Evolutionary conservation across 2,329 filamentous ascomycete species (phyloP), one percentile per base, ranked within the genome.

Genomic region (Blastomyces emzantsi): DNA sequence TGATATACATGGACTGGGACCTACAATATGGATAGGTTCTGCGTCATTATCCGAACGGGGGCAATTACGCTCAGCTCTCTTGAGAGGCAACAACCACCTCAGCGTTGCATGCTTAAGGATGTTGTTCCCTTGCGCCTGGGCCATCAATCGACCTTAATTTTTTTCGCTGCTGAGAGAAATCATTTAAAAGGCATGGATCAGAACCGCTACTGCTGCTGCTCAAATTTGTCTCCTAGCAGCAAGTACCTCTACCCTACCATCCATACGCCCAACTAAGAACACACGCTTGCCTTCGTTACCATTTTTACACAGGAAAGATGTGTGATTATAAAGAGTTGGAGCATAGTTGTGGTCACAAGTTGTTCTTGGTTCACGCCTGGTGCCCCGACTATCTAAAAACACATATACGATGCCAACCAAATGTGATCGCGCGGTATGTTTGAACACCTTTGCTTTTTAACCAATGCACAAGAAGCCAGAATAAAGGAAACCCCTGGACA

Each of bases 321-420:
- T 60, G 58, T 25, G 58, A 60, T 36, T 49, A 60, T 15, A 60
- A 39, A 25, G 58, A 60, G 49, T 43, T 51, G 3, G 15, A 22
- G 8, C 19, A 49, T 22, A n/a, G 2, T 9, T 60, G 58, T 36
- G 58, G 58, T 8, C 58, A 60, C 41, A 49, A 47, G 3, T 33
- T n/a, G 11, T 9, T 13, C 9, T 36, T 60, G 36, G 43, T 60
- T 19, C 11, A 47, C 6, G 7, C 28, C 15, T 60, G 58, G 58
- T 60, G 58, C 22, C 11, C 47, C 15, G n/a, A 36, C 5, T 60
- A 60, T 28, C 43, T 22, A 22, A 7, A 17, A 33, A 47, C 58
- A 22, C 22, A 60, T 1, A 51, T 30, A 49, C 49, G 43, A 17
- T 60, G 58, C 22, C 15, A 2, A 9, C 58, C 58, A 49, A 60